Percentiles rank a stretch among this genome's conserved stretches.
Evolutionary conservation across 805 yeast species (phyloP).

Genomic region (Kuraishia floccosa): DNA sequence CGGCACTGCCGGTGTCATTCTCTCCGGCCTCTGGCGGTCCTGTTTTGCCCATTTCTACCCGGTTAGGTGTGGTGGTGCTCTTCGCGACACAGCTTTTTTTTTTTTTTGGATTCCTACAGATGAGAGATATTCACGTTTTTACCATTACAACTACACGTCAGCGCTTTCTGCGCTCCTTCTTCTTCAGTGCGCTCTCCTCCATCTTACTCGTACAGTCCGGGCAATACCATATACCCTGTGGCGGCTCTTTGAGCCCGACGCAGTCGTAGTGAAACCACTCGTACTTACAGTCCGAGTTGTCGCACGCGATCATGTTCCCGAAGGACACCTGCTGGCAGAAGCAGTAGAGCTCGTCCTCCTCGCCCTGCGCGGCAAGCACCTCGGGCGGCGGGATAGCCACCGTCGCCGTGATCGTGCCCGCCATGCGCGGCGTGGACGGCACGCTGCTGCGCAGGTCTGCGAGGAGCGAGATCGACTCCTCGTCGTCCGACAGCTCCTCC

Average conservation of each 20-base stretch:
- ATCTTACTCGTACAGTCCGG: slow-evolving; percentile 57
- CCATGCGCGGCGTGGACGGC: neutral
- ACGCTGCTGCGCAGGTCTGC: too few relatives aligned
- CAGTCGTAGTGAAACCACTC: slow-evolving; percentile 64
- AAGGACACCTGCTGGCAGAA: slow-evolving; percentile 89
- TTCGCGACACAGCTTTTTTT: too few relatives aligned
- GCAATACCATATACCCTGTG: slow-evolving; percentile 94
- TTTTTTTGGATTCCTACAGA: too few relatives aligned
- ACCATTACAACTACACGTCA: slow-evolving; percentile 1
- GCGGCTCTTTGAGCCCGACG: slow-evolving; percentile 90
- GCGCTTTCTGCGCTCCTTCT: slow-evolving; percentile 13
- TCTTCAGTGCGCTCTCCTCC: slow-evolving; percentile 12
- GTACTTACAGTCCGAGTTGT: slow-evolving; percentile 45
- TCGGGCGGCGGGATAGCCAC: slow-evolving; percentile 1
- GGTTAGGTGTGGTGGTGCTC: too few relatives aligned
- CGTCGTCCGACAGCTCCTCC: slow-evolving; percentile 1
- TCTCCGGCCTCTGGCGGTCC: too few relatives aligned
- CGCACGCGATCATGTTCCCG: slow-evolving; percentile 57
- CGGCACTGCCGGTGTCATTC: too few relatives aligned
- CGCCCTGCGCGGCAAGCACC: slow-evolving; percentile 26
- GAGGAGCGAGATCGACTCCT: neutral
- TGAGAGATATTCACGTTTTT: too few relatives aligned
- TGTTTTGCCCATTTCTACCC: too few relatives aligned
- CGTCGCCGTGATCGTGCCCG: neutral
- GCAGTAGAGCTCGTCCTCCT: slow-evolving; percentile 69